Percentiles rank a stretch among this genome's conserved stretches.
Evolutionary conservation across 306 rosid genomes (phyloP).

Genomic region (Dryas octopetala): DNA sequence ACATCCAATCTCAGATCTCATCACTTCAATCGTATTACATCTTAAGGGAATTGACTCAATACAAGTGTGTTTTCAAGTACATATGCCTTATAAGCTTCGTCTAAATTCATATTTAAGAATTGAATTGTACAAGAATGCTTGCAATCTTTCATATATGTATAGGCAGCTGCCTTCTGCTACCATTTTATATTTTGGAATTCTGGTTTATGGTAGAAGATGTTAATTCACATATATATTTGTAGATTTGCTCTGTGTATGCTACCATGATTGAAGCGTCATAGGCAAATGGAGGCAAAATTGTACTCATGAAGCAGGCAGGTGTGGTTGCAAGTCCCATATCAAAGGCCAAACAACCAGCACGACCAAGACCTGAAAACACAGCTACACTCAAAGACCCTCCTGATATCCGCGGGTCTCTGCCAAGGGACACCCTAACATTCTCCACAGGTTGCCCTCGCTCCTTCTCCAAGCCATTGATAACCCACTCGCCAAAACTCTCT

Average conservation of each 20-base stretch:
- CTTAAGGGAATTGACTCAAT: too few species aligned
- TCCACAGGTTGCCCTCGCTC: slow-evolving; percentile 37
- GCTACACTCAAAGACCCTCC: slow-evolving; percentile 65
- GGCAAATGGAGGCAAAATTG: slow-evolving; percentile 71
- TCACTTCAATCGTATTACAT: neutral
- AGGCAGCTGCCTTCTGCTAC: too few species aligned
- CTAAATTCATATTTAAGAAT: too few species aligned
- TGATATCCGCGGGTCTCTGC: slow-evolving; percentile 72
- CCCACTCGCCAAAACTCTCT: slow-evolving; percentile 93
- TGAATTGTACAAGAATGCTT: too few species aligned
- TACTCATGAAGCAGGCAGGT: slow-evolving; percentile 97
- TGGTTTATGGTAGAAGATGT: too few species aligned
- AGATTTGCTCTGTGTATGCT: neutral
- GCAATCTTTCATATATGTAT: too few species aligned
- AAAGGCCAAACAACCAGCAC: slow-evolving; percentile 69
- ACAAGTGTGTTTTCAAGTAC: neutral
- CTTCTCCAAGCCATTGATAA: slow-evolving; percentile 50
- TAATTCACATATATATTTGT: neutral
- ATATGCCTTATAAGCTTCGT: too few species aligned
- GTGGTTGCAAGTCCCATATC: slow-evolving; percentile 89
- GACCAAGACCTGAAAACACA: slow-evolving; percentile 68
- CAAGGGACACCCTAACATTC: slow-evolving; percentile 66
- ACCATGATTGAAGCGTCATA: slow-evolving; percentile 95
- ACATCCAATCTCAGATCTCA: neutral
- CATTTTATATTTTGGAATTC: neutral